Base-by-base conservation (phyloP, 2,329 filamentous ascomycete genomes). In the Didymella segeticola region DNA sequence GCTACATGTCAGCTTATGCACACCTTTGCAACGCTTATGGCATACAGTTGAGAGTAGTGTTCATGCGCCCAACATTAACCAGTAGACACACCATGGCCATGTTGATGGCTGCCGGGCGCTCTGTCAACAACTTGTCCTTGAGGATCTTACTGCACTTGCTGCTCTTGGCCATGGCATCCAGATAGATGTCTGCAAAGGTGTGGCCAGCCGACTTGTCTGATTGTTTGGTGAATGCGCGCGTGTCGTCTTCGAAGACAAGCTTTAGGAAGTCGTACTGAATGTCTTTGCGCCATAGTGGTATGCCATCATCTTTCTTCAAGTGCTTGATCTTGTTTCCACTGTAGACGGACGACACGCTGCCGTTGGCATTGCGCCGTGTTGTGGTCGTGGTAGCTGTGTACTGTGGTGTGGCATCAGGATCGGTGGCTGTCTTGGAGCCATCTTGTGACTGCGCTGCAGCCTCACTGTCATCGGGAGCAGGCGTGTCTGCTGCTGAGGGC, bases 71-170 rank as follows among this genome's bases (percentile, higher is more conserved):
- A 60, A 99, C 90, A 70, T 99, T 99, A 73, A 99, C 95, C 67
- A 99, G 79, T 61, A 99, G 80, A 76, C 95, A 99, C 54, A 99
- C 93, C 95, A 99, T 99, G 47, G 95, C 95, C 95, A 99, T 99
- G 70, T 91, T 93, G 74, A 96, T 92, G 29, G 93, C 95, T 19
- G 93, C 93, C 61, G 91, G 88, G 68, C 91, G 88, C 73, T 99
- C 95, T 63, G 89, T 95, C 68, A 96, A 83, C 61, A 99, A 83
- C 80, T 99, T 98, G 77, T 99, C 95, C 75, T 96, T 91, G 60
- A 99, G 82, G 43, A 99, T 95, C 78, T 98, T 98, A 82, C 95
- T 98, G 23, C 93, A 98, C 81, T 99, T 99, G 82, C 91, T 97
- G 79, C 95, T 99, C 75, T 92, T 86, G 3, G 95, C 92, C 93